Conservation (phyloP, 1,284 basidiomycete genomes). For the Malassezia equina region DNA sequence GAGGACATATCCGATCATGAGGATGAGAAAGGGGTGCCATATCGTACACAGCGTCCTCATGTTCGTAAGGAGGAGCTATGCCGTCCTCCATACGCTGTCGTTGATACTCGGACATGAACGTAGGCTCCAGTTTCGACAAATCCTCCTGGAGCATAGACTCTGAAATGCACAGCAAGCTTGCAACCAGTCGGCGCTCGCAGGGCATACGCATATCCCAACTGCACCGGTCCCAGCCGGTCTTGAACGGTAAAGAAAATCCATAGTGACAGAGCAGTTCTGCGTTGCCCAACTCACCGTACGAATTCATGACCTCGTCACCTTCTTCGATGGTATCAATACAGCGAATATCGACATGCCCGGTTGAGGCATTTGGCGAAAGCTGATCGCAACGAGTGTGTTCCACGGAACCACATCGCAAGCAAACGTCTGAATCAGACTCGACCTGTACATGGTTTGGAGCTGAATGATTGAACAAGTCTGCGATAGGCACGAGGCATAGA, state of each 20-base stretch:
- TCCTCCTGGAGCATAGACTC: neutral
- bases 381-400: neutral
- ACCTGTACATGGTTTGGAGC: constrained; percentile 32
- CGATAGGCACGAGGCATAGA: constrained; percentile 32
- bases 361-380: neutral
- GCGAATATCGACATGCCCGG: constrained; percentile 26
- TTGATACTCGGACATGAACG: neutral
- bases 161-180: neutral
- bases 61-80: neutral
- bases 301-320: constrained; percentile 29
- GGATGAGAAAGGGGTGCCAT: constrained; percentile 4
- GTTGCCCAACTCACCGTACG: constrained; percentile 36
- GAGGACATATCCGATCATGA: constrained; percentile 1
- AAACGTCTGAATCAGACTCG: constrained; percentile 38
- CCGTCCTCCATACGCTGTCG: constrained; percentile 3
- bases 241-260: constrained; percentile 35
- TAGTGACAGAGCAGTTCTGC: constrained; percentile 32
- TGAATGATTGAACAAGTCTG: constrained; percentile 40
- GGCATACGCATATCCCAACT: constrained; percentile 17
- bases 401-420: constrained; percentile 26
- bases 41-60: neutral
- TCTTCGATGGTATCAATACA: constrained; percentile 5
- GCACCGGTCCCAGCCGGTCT: constrained; percentile 32
- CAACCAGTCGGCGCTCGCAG: constrained; percentile 14
- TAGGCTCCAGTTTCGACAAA: neutral